Base-by-base conservation (phyloP, 2,329 filamentous ascomycete species). In the Ceratocystiopsis brevicomis region DNA sequence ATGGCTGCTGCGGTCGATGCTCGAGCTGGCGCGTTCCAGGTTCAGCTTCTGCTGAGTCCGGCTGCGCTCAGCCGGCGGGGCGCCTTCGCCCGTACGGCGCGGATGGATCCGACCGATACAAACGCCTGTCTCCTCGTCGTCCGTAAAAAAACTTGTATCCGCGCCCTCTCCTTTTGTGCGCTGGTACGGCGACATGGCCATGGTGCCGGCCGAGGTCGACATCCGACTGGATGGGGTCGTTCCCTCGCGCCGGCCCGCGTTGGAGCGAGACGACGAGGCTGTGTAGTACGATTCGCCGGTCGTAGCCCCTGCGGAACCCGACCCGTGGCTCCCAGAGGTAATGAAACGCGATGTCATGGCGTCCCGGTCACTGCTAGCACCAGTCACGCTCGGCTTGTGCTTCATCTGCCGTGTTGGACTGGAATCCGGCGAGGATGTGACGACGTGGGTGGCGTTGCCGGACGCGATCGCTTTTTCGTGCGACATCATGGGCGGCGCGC, bases 11-110 rank as follows among this genome's bases (percentile, higher is more conserved):
- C 75, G 74, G 51, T 84, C 79, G 40, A 84, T 77, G 49, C 71
- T 73, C 4, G 78, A 82, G 54, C 77, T 81, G 30, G 78, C 79
- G 35, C 80, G 71, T 54, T 84, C 78, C 1, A 85, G 66, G 59
- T 82, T 78, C 14, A 85, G 64, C 53, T 85, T 85, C 56, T 84
- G 78, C 58, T 84, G 78, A 1, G 78, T 82, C 14, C 80, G 69
- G 43, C 76, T 81, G 50, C 72, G 67, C 46, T 74, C 69, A 1
- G 68, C 66, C 1, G 65, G 57, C 1, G 61, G 61, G 12, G 49
- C 45, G 4, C 15, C 13, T 15, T 34, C 13, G n/a, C 40, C 44
- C 0, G 44, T 47, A 21, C 47, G 49, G 17, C 49, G 49, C 9
- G 47, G 41, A 3, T 47, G 42, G 6, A 37, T 30, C 3, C 39